Evolutionary conservation across 495 filamentous ascomycete species (phyloP).

Genomic region (Coniosporium apollinis): DNA sequence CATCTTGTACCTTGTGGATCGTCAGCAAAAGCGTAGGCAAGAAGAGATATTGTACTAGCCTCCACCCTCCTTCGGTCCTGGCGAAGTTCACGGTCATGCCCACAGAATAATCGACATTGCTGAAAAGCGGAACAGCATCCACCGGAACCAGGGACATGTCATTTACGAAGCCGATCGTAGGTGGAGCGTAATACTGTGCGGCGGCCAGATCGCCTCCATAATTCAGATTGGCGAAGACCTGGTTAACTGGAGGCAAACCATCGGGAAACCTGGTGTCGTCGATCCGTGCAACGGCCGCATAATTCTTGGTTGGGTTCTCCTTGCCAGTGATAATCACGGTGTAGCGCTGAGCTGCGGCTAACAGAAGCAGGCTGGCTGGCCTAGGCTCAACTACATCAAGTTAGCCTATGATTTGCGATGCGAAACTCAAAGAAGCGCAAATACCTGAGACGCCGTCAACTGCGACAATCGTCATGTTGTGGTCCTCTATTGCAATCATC

Average conservation of each 20-base stretch:
- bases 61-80: too few relatives aligned
- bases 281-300: slow-evolving; percentile 8
- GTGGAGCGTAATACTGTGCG: too few relatives aligned
- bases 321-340: slow-evolving; percentile 20
- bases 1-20: too few relatives aligned
- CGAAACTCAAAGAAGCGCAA: too few relatives aligned
- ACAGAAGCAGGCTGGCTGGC: slow-evolving; percentile 17
- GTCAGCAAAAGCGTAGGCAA: too few relatives aligned
- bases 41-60: too few relatives aligned
- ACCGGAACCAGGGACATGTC: slow-evolving; percentile 12
- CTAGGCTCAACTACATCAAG: too few relatives aligned
- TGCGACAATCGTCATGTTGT: slow-evolving; percentile 9
- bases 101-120: slow-evolving; percentile 4
- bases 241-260: too few relatives aligned
- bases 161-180: too few relatives aligned
- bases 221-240: too few relatives aligned
- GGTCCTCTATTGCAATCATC: slow-evolving; percentile 15
- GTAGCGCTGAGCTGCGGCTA: slow-evolving; percentile 22
- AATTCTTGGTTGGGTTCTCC: slow-evolving; percentile 3
- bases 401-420: slow-evolving; percentile 2
- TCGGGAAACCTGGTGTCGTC: too few relatives aligned
- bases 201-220: too few relatives aligned
- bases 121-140: slow-evolving; percentile 4
- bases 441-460: slow-evolving; percentile 14
- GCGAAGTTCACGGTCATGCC: slow-evolving; percentile 7